Evolutionary conservation across 2,329 filamentous ascomycete genomes (phyloP).

Genomic region (Clathrospora elynae): DNA sequence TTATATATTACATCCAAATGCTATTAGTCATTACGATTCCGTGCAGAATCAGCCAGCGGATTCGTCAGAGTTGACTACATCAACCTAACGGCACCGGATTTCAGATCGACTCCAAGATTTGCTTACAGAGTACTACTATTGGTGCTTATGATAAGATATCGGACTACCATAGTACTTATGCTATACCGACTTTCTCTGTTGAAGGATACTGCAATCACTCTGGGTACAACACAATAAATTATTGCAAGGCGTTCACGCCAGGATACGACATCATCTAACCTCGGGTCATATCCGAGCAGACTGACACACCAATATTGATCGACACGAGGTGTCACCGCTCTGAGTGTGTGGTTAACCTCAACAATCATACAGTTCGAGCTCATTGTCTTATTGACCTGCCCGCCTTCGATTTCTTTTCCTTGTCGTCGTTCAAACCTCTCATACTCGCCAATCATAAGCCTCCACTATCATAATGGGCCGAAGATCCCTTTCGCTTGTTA

Average conservation of each 20-base stretch:
- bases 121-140: neutral
- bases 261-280: neutral
- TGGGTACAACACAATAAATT: neutral
- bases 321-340: neutral
- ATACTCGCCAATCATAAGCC: neutral
- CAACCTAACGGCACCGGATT: no score
- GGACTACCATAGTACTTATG: no score
- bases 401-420: neutral
- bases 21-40: neutral
- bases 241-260: neutral
- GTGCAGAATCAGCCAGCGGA: no score
- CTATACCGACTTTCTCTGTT: no score
- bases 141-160: neutral
- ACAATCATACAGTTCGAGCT: neutral
- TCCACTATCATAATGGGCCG: slow-evolving; percentile 9
- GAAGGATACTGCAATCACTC: no score
- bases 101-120: no score
- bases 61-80: no score
- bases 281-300: neutral
- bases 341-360: neutral
- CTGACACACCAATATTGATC: neutral
- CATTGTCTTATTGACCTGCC: neutral
- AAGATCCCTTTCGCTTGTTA: slow-evolving; percentile 1
- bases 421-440: neutral
- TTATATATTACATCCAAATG: neutral